phyloP scores from a whole-genome alignment of 805 yeast species.

The Candida germanica region DNA sequence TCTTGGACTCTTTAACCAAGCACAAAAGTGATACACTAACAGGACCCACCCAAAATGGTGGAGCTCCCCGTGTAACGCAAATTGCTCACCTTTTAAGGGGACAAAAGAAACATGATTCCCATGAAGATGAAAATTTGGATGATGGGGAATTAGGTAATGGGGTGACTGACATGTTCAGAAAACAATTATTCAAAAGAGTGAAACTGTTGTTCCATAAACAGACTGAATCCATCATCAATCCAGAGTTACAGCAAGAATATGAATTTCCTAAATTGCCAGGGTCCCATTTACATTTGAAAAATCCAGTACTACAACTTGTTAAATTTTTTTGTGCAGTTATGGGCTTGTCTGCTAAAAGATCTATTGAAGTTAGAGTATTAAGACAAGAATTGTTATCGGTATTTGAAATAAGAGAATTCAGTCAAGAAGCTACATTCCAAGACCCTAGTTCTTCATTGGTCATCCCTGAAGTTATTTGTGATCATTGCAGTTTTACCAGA shows the following conservation, averaged over 20 bases:
- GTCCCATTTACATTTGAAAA: conserved; percentile 51
- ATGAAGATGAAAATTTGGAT: conserved; percentile 32
- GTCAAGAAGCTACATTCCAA: conserved; percentile 64
- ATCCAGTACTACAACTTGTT: conserved; percentile 78
- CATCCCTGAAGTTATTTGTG: conserved; percentile 71
- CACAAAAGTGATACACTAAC: conserved; percentile 43
- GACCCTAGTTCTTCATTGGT: conserved; percentile 73
- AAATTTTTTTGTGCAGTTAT: conserved; percentile 73
- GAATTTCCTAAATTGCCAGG: conserved; percentile 79
- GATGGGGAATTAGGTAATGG: conserved; percentile 30
- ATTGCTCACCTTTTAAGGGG: conserved; percentile 52
- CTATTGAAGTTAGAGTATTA: conserved; percentile 69
- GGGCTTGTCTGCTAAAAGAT: conserved; percentile 59
- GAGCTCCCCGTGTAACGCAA: conserved; percentile 66
- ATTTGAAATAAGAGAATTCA: conserved; percentile 83
- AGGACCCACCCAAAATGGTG: conserved; percentile 32
- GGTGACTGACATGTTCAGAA: conserved; percentile 55
- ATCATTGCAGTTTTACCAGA: conserved; percentile 66
- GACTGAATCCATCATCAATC: conserved; percentile 66
- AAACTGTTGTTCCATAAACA: conserved; percentile 65
- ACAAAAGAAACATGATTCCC: conserved; percentile 33
- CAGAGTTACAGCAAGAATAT: conserved; percentile 62
- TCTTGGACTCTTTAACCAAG: conserved; percentile 66
- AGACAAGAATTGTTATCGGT: conserved; percentile 70
- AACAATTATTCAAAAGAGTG: conserved; percentile 64